These are phyloP conservation scores for Ramaria rubella DNA, from an alignment of 768 basidiomycete species.

Conservation along the genomic window DNA sequence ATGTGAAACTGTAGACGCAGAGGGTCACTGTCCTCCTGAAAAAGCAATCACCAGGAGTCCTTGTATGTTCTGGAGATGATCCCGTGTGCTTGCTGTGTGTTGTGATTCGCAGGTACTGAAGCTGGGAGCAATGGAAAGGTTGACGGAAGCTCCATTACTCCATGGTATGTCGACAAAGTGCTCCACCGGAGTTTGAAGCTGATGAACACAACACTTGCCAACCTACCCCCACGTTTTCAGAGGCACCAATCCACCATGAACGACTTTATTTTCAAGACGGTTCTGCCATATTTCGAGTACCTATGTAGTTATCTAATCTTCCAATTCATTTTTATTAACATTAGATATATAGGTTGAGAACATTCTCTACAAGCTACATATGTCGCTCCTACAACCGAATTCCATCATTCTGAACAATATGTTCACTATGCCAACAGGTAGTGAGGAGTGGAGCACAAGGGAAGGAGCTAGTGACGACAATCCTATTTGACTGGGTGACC, in stretches of 20 bases:
- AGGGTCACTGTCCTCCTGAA: constrained; percentile 14
- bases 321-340: not conserved
- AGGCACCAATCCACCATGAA: not conserved
- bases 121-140: not conserved
- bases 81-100: not conserved
- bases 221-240: not conserved
- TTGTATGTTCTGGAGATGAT: not conserved
- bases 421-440: not conserved
- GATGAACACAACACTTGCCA: not conserved
- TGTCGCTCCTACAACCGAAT: not conserved
- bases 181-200: not conserved
- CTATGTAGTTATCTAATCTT: not conserved
- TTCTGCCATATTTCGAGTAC: not conserved
- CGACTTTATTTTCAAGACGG: not conserved
- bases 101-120: not conserved
- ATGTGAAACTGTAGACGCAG: constrained; percentile 14
- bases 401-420: not conserved
- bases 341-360: not conserved
- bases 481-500: not conserved
- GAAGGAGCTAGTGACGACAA: not conserved
- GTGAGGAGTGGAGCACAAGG: not conserved
- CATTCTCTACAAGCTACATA: not conserved
- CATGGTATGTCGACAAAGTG: not conserved
- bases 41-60: not conserved
- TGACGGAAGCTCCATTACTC: not conserved